Base-by-base conservation (phyloP, 768 basidiomycete genomes). In the Suillus cothurnatus region DNA sequence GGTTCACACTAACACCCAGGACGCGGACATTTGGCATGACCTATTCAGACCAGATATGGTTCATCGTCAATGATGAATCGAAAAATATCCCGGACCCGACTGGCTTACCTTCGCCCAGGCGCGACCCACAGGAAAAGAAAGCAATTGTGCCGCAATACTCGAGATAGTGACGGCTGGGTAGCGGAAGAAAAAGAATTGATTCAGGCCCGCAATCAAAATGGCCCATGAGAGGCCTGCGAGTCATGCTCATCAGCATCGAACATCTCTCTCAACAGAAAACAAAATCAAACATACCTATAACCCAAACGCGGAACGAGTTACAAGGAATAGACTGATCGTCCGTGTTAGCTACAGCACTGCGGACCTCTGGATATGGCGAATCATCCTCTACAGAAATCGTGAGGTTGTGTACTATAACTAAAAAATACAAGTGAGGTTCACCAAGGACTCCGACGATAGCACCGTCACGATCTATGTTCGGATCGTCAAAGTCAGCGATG, bases 321-420 rank as follows among this genome's bases (percentile, higher is more conserved):
- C 79, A 82, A 1, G 89, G 89, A 79, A 91, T 90, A 41, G 76
- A 75, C 5, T 83, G 83, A 72, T 92, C 90, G 70, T 92, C 90
- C 38, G 84, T 86, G 74, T 90, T 91, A 23, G 88, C 85, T 11
- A 92, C 90, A 8, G 91, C 90, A 9, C 89, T 87, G 53, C 91
- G 86, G 15, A 92, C 91, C 73, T 94, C 93, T 7, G 90, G 91
- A 72, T 94, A 94, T 5, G 93, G 93, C 3, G 91, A 93, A 73
- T 94, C 93, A 68, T 93, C 90, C 72, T 84, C 84, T 81, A 69
- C 9, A 28, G 21, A 62, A 8, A 34, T 21, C 70, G 76, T 81
- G 3, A 69, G 9, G 3, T 34, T 38, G 23, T 53, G 31, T 26
- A 11, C 19, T 15, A 32, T 41, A 15, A 34, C 3, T 15, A 36